These are phyloP conservation scores for Ambrosia trifida DNA, from an alignment of 129 eudicot species.

Conservation along the genomic window DNA sequence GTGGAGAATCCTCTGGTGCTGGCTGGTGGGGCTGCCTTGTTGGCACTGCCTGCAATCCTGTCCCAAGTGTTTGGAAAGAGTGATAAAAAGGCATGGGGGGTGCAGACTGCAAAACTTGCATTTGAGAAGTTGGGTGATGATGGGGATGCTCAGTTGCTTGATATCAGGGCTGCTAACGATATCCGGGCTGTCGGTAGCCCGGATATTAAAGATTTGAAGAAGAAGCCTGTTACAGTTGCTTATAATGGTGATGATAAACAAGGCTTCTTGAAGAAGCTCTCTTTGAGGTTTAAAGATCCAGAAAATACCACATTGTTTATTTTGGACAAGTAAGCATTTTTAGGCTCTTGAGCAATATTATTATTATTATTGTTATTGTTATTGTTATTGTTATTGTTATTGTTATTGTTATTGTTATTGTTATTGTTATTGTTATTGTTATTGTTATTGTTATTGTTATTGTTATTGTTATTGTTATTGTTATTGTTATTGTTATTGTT, in stretches of 20 bases:
- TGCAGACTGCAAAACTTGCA: slow-evolving; percentile 73
- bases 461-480: not conserved
- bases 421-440: not conserved
- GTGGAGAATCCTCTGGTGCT: slow-evolving; percentile 65
- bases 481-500: not conserved
- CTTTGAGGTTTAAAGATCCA: slow-evolving; percentile 79
- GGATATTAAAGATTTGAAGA: slow-evolving; percentile 68
- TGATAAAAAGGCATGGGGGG: slow-evolving; percentile 82
- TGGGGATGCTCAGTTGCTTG: slow-evolving; percentile 67
- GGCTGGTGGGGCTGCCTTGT: slow-evolving; percentile 63
- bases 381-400: too few species aligned
- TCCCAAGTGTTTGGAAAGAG: slow-evolving; percentile 65
- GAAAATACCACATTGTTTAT: slow-evolving; percentile 84
- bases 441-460: not conserved
- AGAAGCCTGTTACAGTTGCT: slow-evolving; percentile 65
- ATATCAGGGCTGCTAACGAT: slow-evolving; percentile 65
- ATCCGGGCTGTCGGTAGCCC: slow-evolving; percentile 66
- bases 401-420: not conserved
- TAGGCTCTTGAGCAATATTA: not conserved
- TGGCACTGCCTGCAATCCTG: slow-evolving; percentile 66
- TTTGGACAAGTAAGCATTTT: slow-evolving; percentile 75
- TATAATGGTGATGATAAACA: slow-evolving; percentile 80
- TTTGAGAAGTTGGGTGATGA: slow-evolving; percentile 75
- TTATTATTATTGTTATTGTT: not conserved
- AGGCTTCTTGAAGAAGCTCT: slow-evolving; percentile 88